phyloP scores from a whole-genome alignment of 177 flowering plant genomes.

The Vitis hybrid region DNA sequence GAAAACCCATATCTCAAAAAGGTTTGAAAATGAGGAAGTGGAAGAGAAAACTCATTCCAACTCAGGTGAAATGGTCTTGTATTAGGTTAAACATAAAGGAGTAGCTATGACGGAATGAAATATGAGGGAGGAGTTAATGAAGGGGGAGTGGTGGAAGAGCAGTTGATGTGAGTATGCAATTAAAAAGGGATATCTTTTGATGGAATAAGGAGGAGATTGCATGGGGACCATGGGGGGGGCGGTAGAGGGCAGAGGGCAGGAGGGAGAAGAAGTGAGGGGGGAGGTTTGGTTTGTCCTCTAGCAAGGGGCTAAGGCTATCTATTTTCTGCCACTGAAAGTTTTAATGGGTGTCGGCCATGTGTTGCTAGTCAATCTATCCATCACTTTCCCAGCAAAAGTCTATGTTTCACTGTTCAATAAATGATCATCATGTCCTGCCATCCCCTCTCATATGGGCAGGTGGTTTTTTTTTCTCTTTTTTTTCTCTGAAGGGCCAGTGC shows the following conservation, averaged over 20 bases:
- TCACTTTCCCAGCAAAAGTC: conserved; percentile 14
- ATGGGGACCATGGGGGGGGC: conserved; percentile 24
- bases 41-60: too few species aligned
- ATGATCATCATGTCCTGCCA: conserved; percentile 10
- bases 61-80: too few species aligned
- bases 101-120: too few species aligned
- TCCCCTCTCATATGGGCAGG: neutral
- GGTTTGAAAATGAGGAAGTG: too few species aligned
- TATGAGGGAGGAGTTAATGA: too few species aligned
- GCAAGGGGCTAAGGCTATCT: neutral
- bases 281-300: neutral
- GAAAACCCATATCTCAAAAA: too few species aligned
- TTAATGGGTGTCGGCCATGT: conserved; percentile 33
- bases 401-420: conserved; percentile 12
- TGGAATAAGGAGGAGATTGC: conserved; percentile 24
- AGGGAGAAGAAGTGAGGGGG: too few species aligned
- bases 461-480: neutral
- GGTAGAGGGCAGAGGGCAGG: too few species aligned
- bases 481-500: neutral
- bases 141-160: neutral
- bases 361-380: conserved; percentile 17
- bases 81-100: too few species aligned
- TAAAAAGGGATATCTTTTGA: conserved; percentile 20
- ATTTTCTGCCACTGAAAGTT: conserved; percentile 16
- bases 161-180: neutral